A percentile compares a stretch with the other conserved stretches of the same genome.
Evolutionary conservation across 163 green algal species (phyloP).

Genomic region (Chloromonas sp.): DNA sequence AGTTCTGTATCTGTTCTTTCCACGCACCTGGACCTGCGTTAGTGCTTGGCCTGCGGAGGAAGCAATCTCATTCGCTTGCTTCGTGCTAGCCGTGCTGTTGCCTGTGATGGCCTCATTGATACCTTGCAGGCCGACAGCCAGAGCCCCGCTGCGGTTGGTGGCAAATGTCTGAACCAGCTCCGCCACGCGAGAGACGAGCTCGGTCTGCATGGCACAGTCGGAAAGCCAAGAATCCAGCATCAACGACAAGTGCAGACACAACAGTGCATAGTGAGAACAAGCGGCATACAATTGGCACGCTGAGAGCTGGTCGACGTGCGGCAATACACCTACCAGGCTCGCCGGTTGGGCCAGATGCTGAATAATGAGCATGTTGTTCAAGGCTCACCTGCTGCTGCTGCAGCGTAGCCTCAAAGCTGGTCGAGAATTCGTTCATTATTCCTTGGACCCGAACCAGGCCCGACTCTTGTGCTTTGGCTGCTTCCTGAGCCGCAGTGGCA

Average conservation of each 20-base stretch:
- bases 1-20: too few relatives aligned
- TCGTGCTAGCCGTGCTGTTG: not conserved
- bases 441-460: not conserved
- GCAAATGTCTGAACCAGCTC: constrained; percentile 38
- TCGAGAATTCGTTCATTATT: not conserved
- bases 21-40: not conserved
- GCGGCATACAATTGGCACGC: too few relatives aligned
- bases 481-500: not conserved
- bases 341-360: not conserved
- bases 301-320: too few relatives aligned
- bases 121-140: constrained; percentile 12
- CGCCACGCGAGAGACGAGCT: constrained; percentile 37
- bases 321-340: not conserved
- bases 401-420: not conserved
- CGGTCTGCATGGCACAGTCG: not conserved
- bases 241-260: too few relatives aligned
- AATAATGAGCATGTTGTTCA: not conserved
- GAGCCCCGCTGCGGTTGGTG: constrained; percentile 18
- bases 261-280: too few relatives aligned
- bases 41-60: too few relatives aligned
- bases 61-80: too few relatives aligned
- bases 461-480: not conserved
- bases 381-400: not conserved
- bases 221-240: too few relatives aligned
- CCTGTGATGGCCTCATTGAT: not conserved